These are phyloP conservation scores for Candida sp. DNA, from an alignment of 1,139 yeast species.

Conservation along the genomic window DNA sequence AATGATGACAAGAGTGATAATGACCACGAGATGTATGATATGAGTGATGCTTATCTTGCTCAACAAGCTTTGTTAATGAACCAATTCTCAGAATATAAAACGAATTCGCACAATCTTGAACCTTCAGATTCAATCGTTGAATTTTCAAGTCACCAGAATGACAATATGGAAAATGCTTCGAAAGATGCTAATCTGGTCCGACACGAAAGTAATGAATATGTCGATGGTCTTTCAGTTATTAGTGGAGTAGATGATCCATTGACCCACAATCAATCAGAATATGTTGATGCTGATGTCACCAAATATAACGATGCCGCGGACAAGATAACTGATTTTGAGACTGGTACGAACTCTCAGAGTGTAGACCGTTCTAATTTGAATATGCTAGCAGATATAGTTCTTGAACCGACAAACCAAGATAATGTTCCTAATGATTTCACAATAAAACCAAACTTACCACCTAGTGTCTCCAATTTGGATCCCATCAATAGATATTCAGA, in stretches of 20 bases:
- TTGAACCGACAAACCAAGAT: not conserved
- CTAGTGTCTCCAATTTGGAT: not conserved
- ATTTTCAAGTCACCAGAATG: not conserved
- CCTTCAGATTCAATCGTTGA: slow-evolving; percentile 3
- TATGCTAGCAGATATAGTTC: not conserved
- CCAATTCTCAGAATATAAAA: not conserved
- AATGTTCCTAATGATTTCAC: not conserved
- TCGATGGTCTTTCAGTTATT: not conserved
- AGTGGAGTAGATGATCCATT: not conserved
- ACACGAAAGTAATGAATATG: not conserved
- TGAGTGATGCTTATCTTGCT: not conserved
- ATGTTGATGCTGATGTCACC: not conserved
- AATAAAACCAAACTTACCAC: not conserved
- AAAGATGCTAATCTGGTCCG: not conserved
- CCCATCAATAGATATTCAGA: slow-evolving; percentile 9
- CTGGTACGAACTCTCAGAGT: not conserved
- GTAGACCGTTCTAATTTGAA: not conserved
- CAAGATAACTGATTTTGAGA: not conserved
- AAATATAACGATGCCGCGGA: not conserved
- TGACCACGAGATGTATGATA: not conserved
- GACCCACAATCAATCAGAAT: not conserved
- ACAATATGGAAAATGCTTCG: not conserved
- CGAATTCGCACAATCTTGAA: not conserved
- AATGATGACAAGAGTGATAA: not conserved
- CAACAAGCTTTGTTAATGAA: not conserved